phyloP scores from a whole-genome alignment of 2,329 filamentous ascomycete species.

The Drechslerella stenobrocha region DNA sequence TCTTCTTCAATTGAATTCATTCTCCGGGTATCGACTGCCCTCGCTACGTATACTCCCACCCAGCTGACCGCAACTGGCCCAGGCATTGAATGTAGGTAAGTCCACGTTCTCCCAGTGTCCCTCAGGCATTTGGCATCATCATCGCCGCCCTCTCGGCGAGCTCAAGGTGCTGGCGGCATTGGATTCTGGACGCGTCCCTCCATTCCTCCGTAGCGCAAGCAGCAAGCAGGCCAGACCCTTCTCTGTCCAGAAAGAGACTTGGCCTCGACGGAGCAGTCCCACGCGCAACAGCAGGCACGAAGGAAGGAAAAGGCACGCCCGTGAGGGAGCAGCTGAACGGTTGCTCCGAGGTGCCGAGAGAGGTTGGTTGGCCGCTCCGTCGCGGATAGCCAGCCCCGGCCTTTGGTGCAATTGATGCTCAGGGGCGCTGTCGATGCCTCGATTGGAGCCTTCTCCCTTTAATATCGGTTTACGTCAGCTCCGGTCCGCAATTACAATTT shows the following conservation, averaged over 20 bases:
- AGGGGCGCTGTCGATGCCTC: too few species aligned
- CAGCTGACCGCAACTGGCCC: constrained; percentile 2
- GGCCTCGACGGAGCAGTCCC: constrained; percentile 5
- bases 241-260: too few species aligned
- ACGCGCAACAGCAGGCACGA: constrained; percentile 4
- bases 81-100: constrained; percentile 5
- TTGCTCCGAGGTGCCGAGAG: background rate
- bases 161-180: background rate
- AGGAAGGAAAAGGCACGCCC: constrained; percentile 5
- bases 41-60: background rate
- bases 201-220: background rate
- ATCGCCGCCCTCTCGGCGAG: background rate
- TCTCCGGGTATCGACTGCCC: background rate
- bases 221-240: background rate
- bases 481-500: background rate
- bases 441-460: too few species aligned
- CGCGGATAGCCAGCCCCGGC: constrained; percentile 3
- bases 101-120: background rate
- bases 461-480: too few species aligned
- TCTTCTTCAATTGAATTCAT: background rate
- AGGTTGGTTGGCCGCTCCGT: constrained; percentile 1
- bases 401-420: background rate
- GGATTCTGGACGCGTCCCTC: background rate
- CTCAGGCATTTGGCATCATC: background rate
- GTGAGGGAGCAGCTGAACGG: background rate